Conservation (phyloP, 306 rosid genomes). For the Dalbergia oliveri region DNA sequence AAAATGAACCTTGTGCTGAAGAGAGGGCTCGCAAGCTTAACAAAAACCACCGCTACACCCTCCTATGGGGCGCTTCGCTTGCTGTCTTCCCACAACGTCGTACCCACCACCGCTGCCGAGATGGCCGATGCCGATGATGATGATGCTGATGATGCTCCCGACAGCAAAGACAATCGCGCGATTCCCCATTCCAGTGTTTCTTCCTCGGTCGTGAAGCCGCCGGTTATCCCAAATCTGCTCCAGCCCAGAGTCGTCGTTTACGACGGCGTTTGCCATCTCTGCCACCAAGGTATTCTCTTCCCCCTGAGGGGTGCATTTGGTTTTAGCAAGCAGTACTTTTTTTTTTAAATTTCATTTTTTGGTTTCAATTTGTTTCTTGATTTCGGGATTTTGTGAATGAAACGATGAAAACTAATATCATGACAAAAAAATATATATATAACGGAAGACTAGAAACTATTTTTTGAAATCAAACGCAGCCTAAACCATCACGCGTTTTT, state of each 20-base stretch:
- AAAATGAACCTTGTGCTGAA: slow-evolving; percentile 28
- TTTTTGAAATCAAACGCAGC: not conserved
- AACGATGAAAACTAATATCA: too few species aligned
- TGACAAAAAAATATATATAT: too few species aligned
- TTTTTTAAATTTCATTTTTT: too few species aligned
- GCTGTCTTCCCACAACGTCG: slow-evolving; percentile 37
- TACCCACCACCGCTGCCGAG: slow-evolving; percentile 37
- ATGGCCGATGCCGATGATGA: slow-evolving; percentile 23
- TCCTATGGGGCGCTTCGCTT: slow-evolving; percentile 35
- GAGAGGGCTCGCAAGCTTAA: slow-evolving; percentile 31
- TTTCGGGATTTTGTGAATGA: too few species aligned
- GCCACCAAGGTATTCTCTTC: slow-evolving; percentile 58
- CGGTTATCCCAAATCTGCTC: slow-evolving; percentile 53
- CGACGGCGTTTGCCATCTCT: slow-evolving; percentile 76
- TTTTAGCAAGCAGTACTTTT: too few species aligned
- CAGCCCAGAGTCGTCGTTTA: slow-evolving; percentile 69
- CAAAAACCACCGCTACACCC: not conserved
- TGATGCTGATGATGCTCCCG: slow-evolving; percentile 21
- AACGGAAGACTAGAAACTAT: too few species aligned
- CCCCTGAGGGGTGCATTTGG: not conserved
- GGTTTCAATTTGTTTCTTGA: too few species aligned
- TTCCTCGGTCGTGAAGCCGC: slow-evolving; percentile 18
- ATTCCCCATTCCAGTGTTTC: not conserved
- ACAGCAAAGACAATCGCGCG: not conserved
- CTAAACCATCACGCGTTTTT: not conserved